A percentile compares a stretch with the other conserved stretches of the same genome.
These are phyloP conservation scores for Hamamelis virginiana DNA, from an alignment of 164 flowering plant genomes.

Conservation along the genomic window DNA sequence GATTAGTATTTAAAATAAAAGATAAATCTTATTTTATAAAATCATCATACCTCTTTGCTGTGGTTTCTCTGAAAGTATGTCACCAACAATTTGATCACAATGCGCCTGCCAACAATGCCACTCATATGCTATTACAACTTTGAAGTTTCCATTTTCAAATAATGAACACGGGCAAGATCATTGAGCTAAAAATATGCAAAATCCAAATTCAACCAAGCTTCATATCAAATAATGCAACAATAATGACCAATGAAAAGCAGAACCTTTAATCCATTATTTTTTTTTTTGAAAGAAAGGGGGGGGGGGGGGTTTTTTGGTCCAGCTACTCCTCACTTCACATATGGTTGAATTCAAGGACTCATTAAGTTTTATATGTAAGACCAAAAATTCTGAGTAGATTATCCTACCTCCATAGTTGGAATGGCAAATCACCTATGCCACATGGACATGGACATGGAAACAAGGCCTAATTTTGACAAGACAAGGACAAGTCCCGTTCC, in stretches of 20 bases:
- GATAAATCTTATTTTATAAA: background rate
- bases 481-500: too few relatives aligned
- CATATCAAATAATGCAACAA: background rate
- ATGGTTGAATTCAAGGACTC: too few relatives aligned
- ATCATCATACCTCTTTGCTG: conserved; percentile 83
- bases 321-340: too few relatives aligned
- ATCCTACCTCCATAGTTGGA: too few relatives aligned
- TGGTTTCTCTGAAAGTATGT: conserved; percentile 96
- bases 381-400: too few relatives aligned
- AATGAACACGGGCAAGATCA: background rate
- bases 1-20: too few relatives aligned
- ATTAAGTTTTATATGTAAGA: too few relatives aligned
- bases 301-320: too few relatives aligned
- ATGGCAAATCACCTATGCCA: too few relatives aligned
- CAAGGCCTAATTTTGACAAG: too few relatives aligned
- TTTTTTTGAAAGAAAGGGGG: too few relatives aligned
- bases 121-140: conserved; percentile 8
- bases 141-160: background rate
- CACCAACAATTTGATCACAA: conserved; percentile 89
- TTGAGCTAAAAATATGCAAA: background rate
- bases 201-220: background rate
- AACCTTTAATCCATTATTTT: background rate
- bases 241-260: background rate
- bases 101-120: conserved; percentile 65
- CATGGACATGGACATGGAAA: too few relatives aligned